Evolutionary conservation across 371 early-diverging fungal genomes (phyloP).

Genomic region (Rhizomucor miehei): DNA sequence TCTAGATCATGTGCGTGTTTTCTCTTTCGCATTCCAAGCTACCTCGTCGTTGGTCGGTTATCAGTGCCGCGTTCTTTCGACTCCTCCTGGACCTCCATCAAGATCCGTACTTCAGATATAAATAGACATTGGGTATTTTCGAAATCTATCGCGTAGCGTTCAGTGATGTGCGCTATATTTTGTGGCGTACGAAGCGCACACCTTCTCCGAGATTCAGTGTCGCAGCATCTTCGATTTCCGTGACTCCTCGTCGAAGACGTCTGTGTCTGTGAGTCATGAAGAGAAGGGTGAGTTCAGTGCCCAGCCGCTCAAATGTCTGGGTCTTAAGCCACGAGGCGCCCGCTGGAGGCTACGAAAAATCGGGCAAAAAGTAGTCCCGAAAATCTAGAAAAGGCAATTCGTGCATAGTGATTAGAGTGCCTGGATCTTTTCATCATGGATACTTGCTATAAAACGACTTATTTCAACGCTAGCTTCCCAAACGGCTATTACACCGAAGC

Average conservation of each 20-base stretch:
- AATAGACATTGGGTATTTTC: slow-evolving; percentile 80
- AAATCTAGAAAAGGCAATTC: too few relatives aligned
- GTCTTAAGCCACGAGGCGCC: too few relatives aligned
- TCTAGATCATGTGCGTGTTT: background rate
- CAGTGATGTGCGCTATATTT: background rate
- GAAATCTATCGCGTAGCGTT: slow-evolving; percentile 54
- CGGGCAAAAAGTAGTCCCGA: too few relatives aligned
- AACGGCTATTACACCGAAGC: too few relatives aligned
- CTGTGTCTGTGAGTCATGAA: slow-evolving; percentile 26
- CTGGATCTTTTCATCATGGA: too few relatives aligned
- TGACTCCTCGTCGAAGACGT: slow-evolving; percentile 56
- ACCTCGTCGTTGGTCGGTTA: slow-evolving; percentile 41
- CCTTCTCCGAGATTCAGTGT: slow-evolving; percentile 72
- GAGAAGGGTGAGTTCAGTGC: too few relatives aligned
- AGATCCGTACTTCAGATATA: slow-evolving; percentile 80
- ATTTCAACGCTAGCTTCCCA: too few relatives aligned
- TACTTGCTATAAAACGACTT: too few relatives aligned
- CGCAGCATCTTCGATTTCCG: slow-evolving; percentile 74
- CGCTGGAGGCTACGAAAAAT: too few relatives aligned
- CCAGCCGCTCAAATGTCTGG: too few relatives aligned
- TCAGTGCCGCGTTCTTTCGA: slow-evolving; percentile 32
- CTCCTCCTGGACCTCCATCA: slow-evolving; percentile 69
- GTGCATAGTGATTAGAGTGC: too few relatives aligned
- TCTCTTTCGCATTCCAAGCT: slow-evolving; percentile 6
- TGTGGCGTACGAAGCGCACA: slow-evolving; percentile 10